Evolutionary conservation across 192 early-diverging fungal genomes (phyloP).

Genomic region (Backusella macrospora): DNA sequence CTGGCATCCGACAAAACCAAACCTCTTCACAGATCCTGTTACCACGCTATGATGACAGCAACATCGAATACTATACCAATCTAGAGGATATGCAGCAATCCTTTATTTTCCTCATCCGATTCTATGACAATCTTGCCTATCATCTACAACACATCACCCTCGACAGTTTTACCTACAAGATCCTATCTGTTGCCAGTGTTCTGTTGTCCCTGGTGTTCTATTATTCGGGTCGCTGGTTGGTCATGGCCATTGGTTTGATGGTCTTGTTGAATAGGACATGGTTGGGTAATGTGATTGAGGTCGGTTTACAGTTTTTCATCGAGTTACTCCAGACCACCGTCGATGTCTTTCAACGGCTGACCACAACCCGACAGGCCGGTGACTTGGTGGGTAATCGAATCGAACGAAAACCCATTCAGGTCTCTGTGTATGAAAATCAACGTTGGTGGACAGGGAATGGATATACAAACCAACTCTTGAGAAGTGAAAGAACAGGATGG

Average conservation of each 20-base stretch:
- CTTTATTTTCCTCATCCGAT: constrained; percentile 8
- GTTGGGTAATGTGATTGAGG: constrained; percentile 35
- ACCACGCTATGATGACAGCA: constrained; percentile 38
- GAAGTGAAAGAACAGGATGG: constrained; percentile 36
- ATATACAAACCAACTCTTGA: constrained; percentile 34
- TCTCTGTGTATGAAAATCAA: constrained; percentile 44
- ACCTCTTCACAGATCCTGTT: constrained; percentile 25
- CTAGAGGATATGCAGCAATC: constrained; percentile 64
- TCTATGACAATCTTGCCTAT: constrained; percentile 48
- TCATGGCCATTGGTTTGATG: constrained; percentile 39
- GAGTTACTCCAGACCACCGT: constrained; percentile 26
- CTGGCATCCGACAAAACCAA: constrained; percentile 18
- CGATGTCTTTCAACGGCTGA: constrained; percentile 18
- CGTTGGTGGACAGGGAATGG: constrained; percentile 36
- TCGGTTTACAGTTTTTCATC: constrained; percentile 7
- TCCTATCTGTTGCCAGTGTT: constrained; percentile 34
- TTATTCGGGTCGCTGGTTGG: constrained; percentile 14
- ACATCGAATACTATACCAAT: constrained; percentile 66
- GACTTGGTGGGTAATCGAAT: too few relatives aligned
- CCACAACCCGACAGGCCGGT: too few relatives aligned
- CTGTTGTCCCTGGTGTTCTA: constrained; percentile 40
- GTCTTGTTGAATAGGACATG: constrained; percentile 64
- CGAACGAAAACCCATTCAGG: constrained; percentile 16
- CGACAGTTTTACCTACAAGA: constrained; percentile 13
- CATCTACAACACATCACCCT: constrained; percentile 46